These are phyloP conservation scores for Aspergillus steynii DNA, from an alignment of 495 filamentous ascomycete species.

Conservation along the genomic window DNA sequence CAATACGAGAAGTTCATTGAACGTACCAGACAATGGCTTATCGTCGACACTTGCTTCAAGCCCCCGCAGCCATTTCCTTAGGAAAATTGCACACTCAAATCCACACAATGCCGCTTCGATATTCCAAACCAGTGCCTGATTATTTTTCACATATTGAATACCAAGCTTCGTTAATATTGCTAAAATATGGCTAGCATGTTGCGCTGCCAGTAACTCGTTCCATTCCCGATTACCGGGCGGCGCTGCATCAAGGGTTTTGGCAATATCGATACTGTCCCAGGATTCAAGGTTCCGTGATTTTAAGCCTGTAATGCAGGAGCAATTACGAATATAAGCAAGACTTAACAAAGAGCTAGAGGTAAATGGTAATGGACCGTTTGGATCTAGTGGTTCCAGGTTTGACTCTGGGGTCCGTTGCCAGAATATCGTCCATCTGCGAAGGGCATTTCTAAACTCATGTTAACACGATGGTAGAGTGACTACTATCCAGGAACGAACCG, in stretches of 20 bases:
- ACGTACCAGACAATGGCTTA: slow-evolving; percentile 11
- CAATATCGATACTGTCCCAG: slow-evolving; percentile 55
- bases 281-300: slow-evolving; percentile 37
- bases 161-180: slow-evolving; percentile 58
- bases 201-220: slow-evolving; percentile 49
- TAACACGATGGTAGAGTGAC: not conserved
- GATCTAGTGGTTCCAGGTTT: slow-evolving; percentile 36
- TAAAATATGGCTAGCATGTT: slow-evolving; percentile 59
- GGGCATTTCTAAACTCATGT: slow-evolving; percentile 32
- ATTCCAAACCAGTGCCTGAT: slow-evolving; percentile 60
- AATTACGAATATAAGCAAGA: slow-evolving; percentile 58
- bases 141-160: slow-evolving; percentile 59
- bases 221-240: slow-evolving; percentile 40
- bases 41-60: not conserved
- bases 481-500: not conserved
- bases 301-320: slow-evolving; percentile 30
- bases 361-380: slow-evolving; percentile 56
- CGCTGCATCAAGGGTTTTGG: slow-evolving; percentile 45
- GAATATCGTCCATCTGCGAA: slow-evolving; percentile 53
- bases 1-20: not conserved
- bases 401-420: slow-evolving; percentile 50
- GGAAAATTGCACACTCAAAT: slow-evolving; percentile 59
- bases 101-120: slow-evolving; percentile 61
- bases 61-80: slow-evolving; percentile 40
- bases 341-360: slow-evolving; percentile 58